Evolutionary conservation across 2,329 filamentous ascomycete species (phyloP).

Genomic region (Pseudogymnoascus sp.): DNA sequence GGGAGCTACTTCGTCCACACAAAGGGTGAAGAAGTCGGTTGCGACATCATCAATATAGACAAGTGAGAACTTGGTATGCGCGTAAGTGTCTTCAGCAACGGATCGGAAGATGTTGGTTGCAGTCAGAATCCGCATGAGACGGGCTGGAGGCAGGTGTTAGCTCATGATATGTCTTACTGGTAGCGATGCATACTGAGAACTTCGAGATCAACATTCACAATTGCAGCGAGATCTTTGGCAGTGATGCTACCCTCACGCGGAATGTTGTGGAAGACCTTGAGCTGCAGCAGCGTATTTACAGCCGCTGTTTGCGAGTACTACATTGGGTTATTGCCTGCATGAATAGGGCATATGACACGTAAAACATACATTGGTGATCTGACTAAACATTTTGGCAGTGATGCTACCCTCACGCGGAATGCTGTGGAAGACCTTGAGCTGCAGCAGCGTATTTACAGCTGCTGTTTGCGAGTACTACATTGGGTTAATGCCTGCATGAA

Average conservation of each 20-base stretch:
- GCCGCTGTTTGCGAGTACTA: conserved; percentile 19
- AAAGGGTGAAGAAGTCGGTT: conserved; percentile 24
- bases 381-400: conserved; percentile 24
- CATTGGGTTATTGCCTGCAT: background rate
- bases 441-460: conserved; percentile 20
- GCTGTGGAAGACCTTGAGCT: conserved; percentile 20
- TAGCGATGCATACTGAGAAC: conserved; percentile 18
- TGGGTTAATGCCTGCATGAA: background rate
- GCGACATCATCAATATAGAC: conserved; percentile 23
- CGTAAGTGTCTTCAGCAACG: conserved; percentile 22
- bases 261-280: conserved; percentile 23
- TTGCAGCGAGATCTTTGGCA: conserved; percentile 18
- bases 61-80: conserved; percentile 24
- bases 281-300: conserved; percentile 18
- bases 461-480: conserved; percentile 16
- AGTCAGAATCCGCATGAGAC: conserved; percentile 25
- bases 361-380: conserved; percentile 21
- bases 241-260: conserved; percentile 22
- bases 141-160: conserved; percentile 14
- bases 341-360: background rate
- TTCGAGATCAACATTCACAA: conserved; percentile 18
- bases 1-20: conserved; percentile 20
- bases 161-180: background rate
- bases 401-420: conserved; percentile 24
- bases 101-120: conserved; percentile 24